phyloP scores from a whole-genome alignment of 768 basidiomycete species.

The Trametes cinnabarina region DNA sequence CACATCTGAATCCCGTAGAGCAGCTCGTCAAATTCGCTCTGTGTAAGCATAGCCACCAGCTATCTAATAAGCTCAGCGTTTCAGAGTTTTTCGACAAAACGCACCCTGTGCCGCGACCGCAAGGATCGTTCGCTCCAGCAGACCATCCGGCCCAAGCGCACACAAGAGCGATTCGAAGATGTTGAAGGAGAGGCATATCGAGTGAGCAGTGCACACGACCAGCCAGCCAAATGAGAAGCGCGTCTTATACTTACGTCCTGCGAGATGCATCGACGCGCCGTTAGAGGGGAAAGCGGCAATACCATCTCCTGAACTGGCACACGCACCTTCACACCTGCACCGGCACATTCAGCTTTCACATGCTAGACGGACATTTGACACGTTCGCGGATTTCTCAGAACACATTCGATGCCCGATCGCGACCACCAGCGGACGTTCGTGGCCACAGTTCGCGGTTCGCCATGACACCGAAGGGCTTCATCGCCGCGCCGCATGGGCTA shows the following conservation, averaged over 20 bases:
- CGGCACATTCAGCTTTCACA: neutral
- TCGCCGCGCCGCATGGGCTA: neutral
- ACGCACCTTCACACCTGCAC: neutral
- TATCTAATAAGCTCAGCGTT: neutral
- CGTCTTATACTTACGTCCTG: neutral
- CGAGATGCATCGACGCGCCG: neutral
- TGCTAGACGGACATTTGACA: neutral
- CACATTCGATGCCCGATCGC: neutral
- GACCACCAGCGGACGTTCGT: neutral
- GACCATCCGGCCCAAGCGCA: slow-evolving; percentile 1
- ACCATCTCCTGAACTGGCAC: neutral
- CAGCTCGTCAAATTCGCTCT: slow-evolving; percentile 14
- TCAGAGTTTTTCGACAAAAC: neutral
- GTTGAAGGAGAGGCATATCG: slow-evolving; percentile 1
- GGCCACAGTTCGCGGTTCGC: neutral
- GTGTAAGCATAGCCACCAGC: neutral
- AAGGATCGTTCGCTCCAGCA: neutral
- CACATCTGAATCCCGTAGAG: slow-evolving; percentile 11
- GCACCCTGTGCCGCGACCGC: slow-evolving; percentile 8
- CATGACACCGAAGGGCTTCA: neutral
- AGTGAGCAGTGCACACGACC: neutral
- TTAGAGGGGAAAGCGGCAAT: neutral
- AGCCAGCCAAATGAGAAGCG: neutral
- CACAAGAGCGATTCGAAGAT: slow-evolving; percentile 1
- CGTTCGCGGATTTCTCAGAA: neutral